A percentile compares a stretch with the other conserved stretches of the same genome.
phyloP scores from a whole-genome alignment of 1,139 yeast genomes.

The Yamadazyma blattariae region DNA sequence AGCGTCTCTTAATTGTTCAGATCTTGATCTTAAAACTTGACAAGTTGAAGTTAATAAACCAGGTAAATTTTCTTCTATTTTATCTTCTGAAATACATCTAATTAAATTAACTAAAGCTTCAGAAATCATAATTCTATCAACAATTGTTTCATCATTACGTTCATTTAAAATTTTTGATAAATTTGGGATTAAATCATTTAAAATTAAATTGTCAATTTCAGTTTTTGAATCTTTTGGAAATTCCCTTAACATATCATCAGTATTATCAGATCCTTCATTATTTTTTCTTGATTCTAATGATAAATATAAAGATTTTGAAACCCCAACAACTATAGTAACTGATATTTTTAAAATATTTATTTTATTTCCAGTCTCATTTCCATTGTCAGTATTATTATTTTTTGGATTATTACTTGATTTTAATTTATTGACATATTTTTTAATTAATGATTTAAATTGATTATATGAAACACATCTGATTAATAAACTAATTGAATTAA shows the following conservation, averaged over 20 bases:
- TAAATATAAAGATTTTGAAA: constrained; percentile 50
- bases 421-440: constrained; percentile 64
- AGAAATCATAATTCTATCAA: constrained; percentile 73
- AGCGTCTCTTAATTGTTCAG: constrained; percentile 87
- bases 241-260: constrained; percentile 21
- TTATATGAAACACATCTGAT: constrained; percentile 67
- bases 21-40: constrained; percentile 81
- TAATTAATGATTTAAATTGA: constrained; percentile 74
- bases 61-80: constrained; percentile 62
- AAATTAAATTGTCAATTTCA: constrained; percentile 49
- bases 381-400: no score
- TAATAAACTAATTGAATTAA: constrained; percentile 60
- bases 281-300: constrained; percentile 19
- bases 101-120: constrained; percentile 77
- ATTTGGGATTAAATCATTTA: constrained; percentile 59
- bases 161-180: constrained; percentile 56
- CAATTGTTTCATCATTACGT: constrained; percentile 76
- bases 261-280: no score
- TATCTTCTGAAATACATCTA: constrained; percentile 58
- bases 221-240: constrained; percentile 37
- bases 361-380: no score
- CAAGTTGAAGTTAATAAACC: constrained; percentile 81
- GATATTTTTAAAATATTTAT: constrained; percentile 55
- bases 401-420: no score
- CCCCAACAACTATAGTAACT: constrained; percentile 61